Evolutionary conservation across 805 yeast species (phyloP).

Genomic region (Myxozyma mucilagina): DNA sequence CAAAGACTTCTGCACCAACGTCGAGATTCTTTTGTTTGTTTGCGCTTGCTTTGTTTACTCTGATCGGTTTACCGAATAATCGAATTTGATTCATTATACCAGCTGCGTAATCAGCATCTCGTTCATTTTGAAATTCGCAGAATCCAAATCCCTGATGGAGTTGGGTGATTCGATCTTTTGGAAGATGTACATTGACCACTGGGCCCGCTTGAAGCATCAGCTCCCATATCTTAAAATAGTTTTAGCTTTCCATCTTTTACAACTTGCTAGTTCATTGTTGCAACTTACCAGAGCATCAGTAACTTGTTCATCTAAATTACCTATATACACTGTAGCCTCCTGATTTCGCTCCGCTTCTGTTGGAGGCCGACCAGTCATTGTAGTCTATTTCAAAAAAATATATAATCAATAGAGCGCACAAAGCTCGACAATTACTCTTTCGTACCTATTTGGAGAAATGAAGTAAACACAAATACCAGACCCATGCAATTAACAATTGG

Average conservation of each 20-base stretch:
- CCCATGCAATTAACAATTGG: no score
- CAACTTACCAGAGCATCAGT: conserved; percentile 54
- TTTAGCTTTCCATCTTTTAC: not conserved
- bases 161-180: conserved; percentile 70
- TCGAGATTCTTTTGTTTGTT: conserved; percentile 38
- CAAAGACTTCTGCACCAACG: conserved; percentile 67
- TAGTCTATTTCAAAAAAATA: not conserved
- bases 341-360: conserved; percentile 54
- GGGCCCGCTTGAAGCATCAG: conserved; percentile 85
- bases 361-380: conserved; percentile 25
- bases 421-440: not conserved
- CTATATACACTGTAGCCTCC: conserved; percentile 71
- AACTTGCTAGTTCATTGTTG: not conserved
- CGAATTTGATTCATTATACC: conserved; percentile 60
- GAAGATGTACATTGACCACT: conserved; percentile 65
- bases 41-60: conserved; percentile 55
- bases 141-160: conserved; percentile 88
- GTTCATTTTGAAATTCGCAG: conserved; percentile 60
- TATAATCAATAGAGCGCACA: not conserved
- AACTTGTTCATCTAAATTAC: conserved; percentile 76
- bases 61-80: conserved; percentile 61
- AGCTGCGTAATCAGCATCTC: conserved; percentile 71
- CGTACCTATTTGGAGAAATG: not conserved
- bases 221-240: conserved; percentile 56
- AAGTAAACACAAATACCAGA: not conserved